Evolutionary conservation across 495 filamentous ascomycete species (phyloP).

Genomic region (Podospora australis): DNA sequence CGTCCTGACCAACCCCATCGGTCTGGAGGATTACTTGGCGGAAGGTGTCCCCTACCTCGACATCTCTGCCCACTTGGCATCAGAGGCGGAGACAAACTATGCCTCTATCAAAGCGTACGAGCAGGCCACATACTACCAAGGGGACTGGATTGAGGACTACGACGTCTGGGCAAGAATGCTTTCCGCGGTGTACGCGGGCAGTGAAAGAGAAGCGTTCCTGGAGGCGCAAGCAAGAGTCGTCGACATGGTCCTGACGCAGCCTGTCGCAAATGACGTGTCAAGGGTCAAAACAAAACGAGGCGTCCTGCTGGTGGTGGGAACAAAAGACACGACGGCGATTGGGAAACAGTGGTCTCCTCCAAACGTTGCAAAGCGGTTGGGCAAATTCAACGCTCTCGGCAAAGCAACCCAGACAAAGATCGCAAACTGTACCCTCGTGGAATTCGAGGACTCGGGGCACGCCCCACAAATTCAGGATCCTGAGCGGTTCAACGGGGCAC

Average conservation of each 20-base stretch:
- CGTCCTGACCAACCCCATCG: background rate
- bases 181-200: slow-evolving; percentile 35
- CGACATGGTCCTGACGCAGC: slow-evolving; percentile 40
- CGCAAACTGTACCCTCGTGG: slow-evolving; percentile 32
- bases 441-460: slow-evolving; percentile 37
- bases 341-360: slow-evolving; percentile 41
- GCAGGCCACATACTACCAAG: slow-evolving; percentile 39
- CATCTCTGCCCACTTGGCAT: slow-evolving; percentile 18
- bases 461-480: slow-evolving; percentile 41
- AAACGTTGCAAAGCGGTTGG: slow-evolving; percentile 31
- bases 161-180: slow-evolving; percentile 44
- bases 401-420: slow-evolving; percentile 33
- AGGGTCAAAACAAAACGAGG: slow-evolving; percentile 25
- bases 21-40: background rate
- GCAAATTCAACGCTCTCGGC: slow-evolving; percentile 37
- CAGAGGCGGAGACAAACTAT: slow-evolving; percentile 31
- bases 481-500: slow-evolving; percentile 25
- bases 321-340: slow-evolving; percentile 39
- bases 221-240: slow-evolving; percentile 31
- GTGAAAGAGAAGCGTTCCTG: slow-evolving; percentile 24
- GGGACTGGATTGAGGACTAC: slow-evolving; percentile 30
- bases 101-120: slow-evolving; percentile 33
- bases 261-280: slow-evolving; percentile 38
- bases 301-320: slow-evolving; percentile 36
- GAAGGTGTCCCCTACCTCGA: slow-evolving; percentile 32